Evolutionary conservation across 345 rosid genomes (phyloP), one percentile per base, ranked within the genome.

Genomic region (Populus ilicifolia): DNA sequence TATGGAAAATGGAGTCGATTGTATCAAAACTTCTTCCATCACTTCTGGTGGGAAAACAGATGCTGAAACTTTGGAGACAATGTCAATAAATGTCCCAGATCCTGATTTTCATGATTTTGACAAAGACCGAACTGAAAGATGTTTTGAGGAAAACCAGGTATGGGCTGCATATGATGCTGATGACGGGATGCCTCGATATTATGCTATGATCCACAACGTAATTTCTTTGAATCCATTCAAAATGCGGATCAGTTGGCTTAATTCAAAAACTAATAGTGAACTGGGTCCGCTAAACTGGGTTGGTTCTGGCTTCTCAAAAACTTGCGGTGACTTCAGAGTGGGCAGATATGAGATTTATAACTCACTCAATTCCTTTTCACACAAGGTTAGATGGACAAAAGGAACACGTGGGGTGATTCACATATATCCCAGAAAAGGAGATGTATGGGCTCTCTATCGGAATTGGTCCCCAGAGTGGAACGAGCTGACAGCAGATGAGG

Each of bases 11-110:
- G 82, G 77, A 75, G 12, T 76, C 18, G 52, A 67, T 78, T 35
- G 35, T 2, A 6, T 74, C 30, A 72, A 52, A 64, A 25, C 74
- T 70, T 72, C 73, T 72, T 59, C 78, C 14, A 69, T 64, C 21
- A 62, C 77, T 78, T 79, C 70, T 80, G 54, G 70, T 73, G 68
- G 70, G 63, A 77, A 67, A 30, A 77, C 73, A 69, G 81, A 68
- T 73, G 71, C 72, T 33, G 81, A 75, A 76, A 46, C 86, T 54
- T 43, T 85, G 81, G 85, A 86, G 81, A 73, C 38, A 33, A 20
- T 77, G 75, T 63, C 73, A 35, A 71, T 78, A 36, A 73, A 71
- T 50, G 80, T 78, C 21, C 80, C 71, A 9, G 80, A 78, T 78
- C 80, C 80, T 23, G 80, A 78, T 71, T 78, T 78, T 78, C 76